Conservation (phyloP, 345 rosid species). For the Rhodamnia rubescens region DNA sequence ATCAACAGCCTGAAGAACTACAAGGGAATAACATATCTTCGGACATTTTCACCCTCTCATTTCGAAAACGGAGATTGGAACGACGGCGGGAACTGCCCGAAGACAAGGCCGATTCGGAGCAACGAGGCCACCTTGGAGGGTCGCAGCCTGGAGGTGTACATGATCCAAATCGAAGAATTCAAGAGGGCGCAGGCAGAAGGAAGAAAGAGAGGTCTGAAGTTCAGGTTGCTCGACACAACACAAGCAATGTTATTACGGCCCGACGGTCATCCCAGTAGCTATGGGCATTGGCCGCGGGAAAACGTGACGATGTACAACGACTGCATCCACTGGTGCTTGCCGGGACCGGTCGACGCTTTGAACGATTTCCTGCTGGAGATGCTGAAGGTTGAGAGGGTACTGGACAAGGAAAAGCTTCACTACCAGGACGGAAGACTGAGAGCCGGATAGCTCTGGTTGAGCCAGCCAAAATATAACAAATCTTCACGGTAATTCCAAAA, state of each 20-base stretch:
- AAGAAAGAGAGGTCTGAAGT: conserved; percentile 30
- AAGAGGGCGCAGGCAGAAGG: conserved; percentile 42
- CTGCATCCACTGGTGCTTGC: conserved; percentile 92
- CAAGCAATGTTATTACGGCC: conserved; percentile 54
- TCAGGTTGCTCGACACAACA: conserved; percentile 49
- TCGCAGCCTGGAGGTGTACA: conserved; percentile 32
- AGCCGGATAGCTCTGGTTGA: neutral
- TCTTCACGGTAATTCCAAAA: too few species aligned
- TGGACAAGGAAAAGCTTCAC: neutral
- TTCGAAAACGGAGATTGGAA: conserved; percentile 78
- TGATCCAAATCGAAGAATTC: conserved; percentile 61
- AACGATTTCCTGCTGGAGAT: conserved; percentile 69
- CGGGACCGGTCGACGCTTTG: conserved; percentile 76
- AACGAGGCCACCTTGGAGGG: conserved; percentile 40
- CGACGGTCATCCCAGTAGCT: conserved; percentile 73
- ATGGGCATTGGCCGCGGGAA: conserved; percentile 54
- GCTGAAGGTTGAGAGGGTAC: conserved; percentile 52
- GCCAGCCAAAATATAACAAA: neutral
- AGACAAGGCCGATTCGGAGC: conserved; percentile 38
- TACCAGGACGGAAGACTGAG: neutral
- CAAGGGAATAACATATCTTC: conserved; percentile 45
- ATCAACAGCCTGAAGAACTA: conserved; percentile 32
- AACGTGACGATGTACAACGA: conserved; percentile 64
- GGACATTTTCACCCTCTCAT: conserved; percentile 69
- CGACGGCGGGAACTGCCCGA: conserved; percentile 58